Base-by-base conservation (phyloP, 1,284 basidiomycete species). In the Leccinum glutinopallens region DNA sequence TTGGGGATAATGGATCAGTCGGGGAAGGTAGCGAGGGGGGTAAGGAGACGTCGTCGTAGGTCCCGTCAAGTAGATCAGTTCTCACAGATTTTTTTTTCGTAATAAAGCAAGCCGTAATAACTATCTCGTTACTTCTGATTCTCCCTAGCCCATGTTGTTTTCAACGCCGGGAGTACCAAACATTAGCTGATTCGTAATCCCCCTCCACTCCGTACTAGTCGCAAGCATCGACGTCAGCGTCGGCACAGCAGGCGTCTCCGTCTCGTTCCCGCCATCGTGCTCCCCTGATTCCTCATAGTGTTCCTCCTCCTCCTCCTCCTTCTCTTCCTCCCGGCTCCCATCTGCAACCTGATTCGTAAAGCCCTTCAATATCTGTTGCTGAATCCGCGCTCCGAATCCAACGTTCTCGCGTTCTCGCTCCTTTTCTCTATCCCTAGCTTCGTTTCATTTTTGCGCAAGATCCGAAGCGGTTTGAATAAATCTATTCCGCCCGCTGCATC, bases 381-480 rank as follows among this genome's bases (percentile, higher is more conserved):
- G 83, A 8, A 91, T 74, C 29, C 86, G 84, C 37, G 81, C 80
- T 6, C 86, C 84, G 1, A 92, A 73, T 25, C 82, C 82, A 2
- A 77, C 71, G 25, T 75, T 78, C 10, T 74, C 76, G 1, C 72
- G 69, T 61, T 78, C 77, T 4, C 70, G 67, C 10, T 71, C 65
- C 63, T 74, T 78, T 15, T 67, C 68, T 60, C 32, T 67, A n/a
- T 71, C 71, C 15, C 64, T 70, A 55, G 81, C 79, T 59, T 81
- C 76, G 60, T 81, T 77, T 7, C 87, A 81, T 67, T 83, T 84
- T 58, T 78, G 77, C 10, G 80, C 69, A 17, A 92, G 77, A 67
- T 91, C 89, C 35, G 76, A 79, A 10, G 88, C 86, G 1, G 83
- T 85, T 72, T 91, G 89, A 12, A 92, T 75, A n/a, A 92, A 61